Evolutionary conservation across 805 yeast genomes (phyloP).

Genomic region (Suhomyces vadensis): DNA sequence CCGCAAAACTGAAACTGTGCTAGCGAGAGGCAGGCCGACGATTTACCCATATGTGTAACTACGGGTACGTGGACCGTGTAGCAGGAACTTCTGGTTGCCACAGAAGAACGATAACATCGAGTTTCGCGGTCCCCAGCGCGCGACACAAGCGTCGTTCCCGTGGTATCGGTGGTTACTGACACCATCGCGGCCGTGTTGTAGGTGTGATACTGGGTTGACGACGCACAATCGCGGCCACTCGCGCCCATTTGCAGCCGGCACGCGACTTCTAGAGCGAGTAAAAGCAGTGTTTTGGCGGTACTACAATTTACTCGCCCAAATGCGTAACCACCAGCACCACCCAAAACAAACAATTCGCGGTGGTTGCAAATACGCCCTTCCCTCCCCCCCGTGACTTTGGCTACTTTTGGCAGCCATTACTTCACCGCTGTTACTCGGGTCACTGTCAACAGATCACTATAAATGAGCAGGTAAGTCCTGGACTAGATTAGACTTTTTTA

Average conservation of each 20-base stretch:
- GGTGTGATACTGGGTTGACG: neutral
- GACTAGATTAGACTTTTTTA: neutral
- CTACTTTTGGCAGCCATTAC: neutral
- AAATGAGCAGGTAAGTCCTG: neutral
- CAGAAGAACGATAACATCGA: neutral
- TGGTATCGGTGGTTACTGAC: neutral
- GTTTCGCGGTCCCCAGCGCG: neutral
- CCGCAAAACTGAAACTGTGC: neutral
- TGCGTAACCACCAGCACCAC: conserved; percentile 8
- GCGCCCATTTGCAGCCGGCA: neutral
- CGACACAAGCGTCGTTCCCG: neutral
- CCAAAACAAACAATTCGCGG: conserved; percentile 2
- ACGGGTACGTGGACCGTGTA: neutral
- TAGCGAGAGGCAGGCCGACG: neutral
- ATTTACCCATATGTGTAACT: neutral
- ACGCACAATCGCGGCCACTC: neutral
- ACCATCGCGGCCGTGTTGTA: neutral
- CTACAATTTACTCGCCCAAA: conserved; percentile 9
- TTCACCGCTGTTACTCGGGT: neutral
- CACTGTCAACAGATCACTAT: neutral
- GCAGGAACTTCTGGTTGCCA: neutral
- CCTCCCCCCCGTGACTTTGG: conserved; percentile 2
- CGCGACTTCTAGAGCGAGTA: conserved; percentile 7
- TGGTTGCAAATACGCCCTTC: conserved; percentile 29
- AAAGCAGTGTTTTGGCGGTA: conserved; percentile 8